Base-by-base conservation (phyloP, 2,329 filamentous ascomycete genomes). In the Penicillium sp. region DNA sequence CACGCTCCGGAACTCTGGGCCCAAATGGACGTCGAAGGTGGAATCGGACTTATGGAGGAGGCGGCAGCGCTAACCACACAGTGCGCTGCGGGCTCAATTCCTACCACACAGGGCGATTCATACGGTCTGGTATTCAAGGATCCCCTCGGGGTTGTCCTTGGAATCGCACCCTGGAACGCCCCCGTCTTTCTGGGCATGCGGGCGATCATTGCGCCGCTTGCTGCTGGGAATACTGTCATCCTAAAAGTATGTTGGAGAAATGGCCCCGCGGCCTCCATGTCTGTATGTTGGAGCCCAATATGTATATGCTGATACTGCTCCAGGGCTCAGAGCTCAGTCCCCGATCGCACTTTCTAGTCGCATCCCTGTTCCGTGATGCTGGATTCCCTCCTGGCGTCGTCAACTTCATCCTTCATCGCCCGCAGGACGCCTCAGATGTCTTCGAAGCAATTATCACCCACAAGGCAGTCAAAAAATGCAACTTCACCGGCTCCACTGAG, bases 91-190 rank as follows among this genome's bases (percentile, higher is more conserved):
- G 60, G 60, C 17, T n/a, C n/a, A 3, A 50, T 63, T 17, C 60
- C 60, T 89, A 90, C 5, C 91, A 54, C 58, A 3, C 19, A 84
- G 17, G 79, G 83, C 38, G 81, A 80, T 0, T 79, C 79, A 4
- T 81, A 75, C 51, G 90, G 86, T 0, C 76, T 93, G 65, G 78
- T 93, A 1, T 74, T 88, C 60, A 88, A 86, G 69, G 90, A 92
- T 74, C 90, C 91, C 0, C 90, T 85, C 66, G 91, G 91, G 1
- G 90, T 93, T 4, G 82, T 92, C 3, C 79, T 93, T n/a, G 88
- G 86, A 0, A 91, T 93, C 71, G 89, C 89, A 1, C 90, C 91
- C 8, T 94, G 91, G 91, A 81, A 85, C 63, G 83, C 83, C 0
- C 83, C 80, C 1, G 72, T 76, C 35, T 76, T 79, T 56, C 70